Base-by-base conservation (phyloP, 805 yeast species). In the Maudiozyma pseudohumilis region DNA sequence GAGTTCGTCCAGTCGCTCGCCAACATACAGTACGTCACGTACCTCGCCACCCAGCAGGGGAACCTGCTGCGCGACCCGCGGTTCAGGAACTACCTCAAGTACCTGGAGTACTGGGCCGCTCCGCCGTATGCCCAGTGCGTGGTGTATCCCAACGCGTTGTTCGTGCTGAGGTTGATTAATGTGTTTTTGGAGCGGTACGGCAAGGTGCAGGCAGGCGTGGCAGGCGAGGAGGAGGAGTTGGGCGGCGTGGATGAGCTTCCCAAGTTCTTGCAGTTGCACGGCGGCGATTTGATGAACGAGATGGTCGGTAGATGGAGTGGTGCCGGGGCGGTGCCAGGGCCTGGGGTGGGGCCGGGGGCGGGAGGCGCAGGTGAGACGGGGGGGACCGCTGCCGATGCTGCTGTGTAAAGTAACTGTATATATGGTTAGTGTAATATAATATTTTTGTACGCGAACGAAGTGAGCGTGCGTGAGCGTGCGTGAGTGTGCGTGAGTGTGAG, bases 1-100 rank as follows among this genome's bases (percentile, higher is more conserved):
- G 64, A 83, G 73, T 89, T 89, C 61, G 94, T 89, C 3, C 97
- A 89, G 61, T 80, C 95, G 12, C 67, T 89, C 24, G 85, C 95
- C 2, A 92, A 89, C 58, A 77, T 89, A 32, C 95, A 81, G 56
- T 89, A 88, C 54, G 69, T 89, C 39, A 79, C 85, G 46, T 87
- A 76, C 51, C 66, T 89, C 19, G 44, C 55, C 17, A 95, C 96
- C 2, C 96, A 88, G 59, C 82, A 78, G 47, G 77, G 77, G 52
- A 26, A 31, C 10, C 65, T 88, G 10, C 79, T 80, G 48, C 80
- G 82, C 50, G 76, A 71, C 21, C 55, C 55, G 2, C 70, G 72
- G 36, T 88, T 89, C 48, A 64, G 86, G 23, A 74, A 75, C 42
- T 89, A 89, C 53, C 63, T 89, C 43, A 69, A 77, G 20, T 89